These are phyloP conservation scores for Fusarium sp. DNA, from an alignment of 2,329 filamentous ascomycete species.

Conservation along the genomic window DNA sequence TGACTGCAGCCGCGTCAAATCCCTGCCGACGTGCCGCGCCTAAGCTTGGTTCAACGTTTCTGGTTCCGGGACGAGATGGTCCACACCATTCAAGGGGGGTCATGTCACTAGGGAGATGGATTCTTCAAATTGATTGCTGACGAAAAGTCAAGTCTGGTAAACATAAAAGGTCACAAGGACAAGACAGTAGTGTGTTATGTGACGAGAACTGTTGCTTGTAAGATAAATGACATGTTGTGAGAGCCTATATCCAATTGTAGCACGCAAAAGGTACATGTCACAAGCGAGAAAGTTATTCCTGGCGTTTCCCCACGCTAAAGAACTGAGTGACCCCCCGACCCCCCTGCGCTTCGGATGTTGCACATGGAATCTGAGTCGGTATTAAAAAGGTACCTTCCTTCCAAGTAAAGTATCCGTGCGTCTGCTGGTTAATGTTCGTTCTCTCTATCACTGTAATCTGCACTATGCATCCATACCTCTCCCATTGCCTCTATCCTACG, in stretches of 20 bases:
- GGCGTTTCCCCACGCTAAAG: constrained; percentile 37
- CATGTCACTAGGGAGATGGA: constrained; percentile 4
- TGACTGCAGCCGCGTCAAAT: constrained; percentile 43
- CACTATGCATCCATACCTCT: constrained; percentile 27
- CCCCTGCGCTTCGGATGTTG: constrained; percentile 35
- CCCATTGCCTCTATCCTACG: constrained; percentile 20
- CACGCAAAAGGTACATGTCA: constrained; percentile 30
- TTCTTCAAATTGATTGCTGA: constrained; percentile 18
- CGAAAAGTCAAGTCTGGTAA: constrained; percentile 2
- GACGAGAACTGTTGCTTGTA: not conserved
- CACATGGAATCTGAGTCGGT: constrained; percentile 45
- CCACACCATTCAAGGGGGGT: constrained; percentile 29
- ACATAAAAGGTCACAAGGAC: constrained; percentile 10
- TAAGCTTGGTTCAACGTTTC: constrained; percentile 50
- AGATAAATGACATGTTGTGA: constrained; percentile 12
- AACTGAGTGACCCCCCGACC: constrained; percentile 15
- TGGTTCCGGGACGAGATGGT: constrained; percentile 40
- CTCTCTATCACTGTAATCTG: constrained; percentile 36
- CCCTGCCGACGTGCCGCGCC: constrained; percentile 47
- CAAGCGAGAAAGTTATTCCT: constrained; percentile 28
- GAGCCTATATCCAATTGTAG: constrained; percentile 2
- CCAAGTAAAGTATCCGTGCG: constrained; percentile 32
- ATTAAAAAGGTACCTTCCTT: constrained; percentile 27
- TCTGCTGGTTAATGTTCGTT: constrained; percentile 17
- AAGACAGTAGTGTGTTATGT: not conserved